Percentiles rank a stretch among this genome's conserved stretches.
Evolutionary conservation across 345 rosid species (phyloP).

Genomic region (Schrenkiella parvula): DNA sequence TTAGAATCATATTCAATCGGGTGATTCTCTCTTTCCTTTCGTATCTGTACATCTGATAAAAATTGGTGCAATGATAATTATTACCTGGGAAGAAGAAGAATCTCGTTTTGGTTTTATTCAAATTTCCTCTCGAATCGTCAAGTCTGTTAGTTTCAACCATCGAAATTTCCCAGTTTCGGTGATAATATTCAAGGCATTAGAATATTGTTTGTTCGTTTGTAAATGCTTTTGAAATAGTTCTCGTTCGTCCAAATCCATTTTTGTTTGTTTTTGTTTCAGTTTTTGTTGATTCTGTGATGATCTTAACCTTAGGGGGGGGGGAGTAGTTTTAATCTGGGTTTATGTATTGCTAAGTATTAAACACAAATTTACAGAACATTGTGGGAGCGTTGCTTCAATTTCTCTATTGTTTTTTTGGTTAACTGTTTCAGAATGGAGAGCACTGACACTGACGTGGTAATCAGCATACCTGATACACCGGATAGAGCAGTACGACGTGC

Average conservation of each 20-base stretch:
- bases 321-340: not conserved
- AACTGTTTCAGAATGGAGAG: slow-evolving; percentile 57
- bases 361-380: too few relatives aligned
- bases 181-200: not conserved
- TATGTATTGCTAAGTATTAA: too few relatives aligned
- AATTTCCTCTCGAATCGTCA: not conserved
- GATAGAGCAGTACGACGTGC: slow-evolving; percentile 45
- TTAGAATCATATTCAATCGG: slow-evolving; percentile 7
- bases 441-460: slow-evolving; percentile 54
- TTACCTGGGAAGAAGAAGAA: not conserved
- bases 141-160: not conserved
- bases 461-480: slow-evolving; percentile 77
- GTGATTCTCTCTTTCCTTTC: slow-evolving; percentile 1
- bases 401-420: not conserved
- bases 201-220: too few relatives aligned
- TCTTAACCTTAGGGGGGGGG: not conserved
- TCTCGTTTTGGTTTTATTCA: not conserved
- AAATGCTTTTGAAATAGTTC: too few relatives aligned
- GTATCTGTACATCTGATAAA: not conserved
- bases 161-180: not conserved
- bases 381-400: not conserved
- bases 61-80: not conserved
- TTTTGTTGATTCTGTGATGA: not conserved
- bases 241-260: too few relatives aligned
- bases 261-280: not conserved